Conservation (phyloP, 1,284 basidiomycete species). For the Microbotryomycetes sp. region DNA sequence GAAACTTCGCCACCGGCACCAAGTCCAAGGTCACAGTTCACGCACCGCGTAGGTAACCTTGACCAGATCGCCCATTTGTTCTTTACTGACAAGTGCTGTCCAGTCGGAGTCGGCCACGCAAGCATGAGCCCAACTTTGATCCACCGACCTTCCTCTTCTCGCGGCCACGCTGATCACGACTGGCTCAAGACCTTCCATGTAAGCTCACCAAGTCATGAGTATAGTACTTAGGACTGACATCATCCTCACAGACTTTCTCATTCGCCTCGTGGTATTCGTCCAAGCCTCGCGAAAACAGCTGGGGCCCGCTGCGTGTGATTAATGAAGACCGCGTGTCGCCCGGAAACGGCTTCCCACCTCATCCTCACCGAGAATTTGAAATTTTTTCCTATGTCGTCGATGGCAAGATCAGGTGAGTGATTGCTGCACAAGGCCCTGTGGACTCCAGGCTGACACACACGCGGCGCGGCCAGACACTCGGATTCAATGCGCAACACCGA, state of each 20-base stretch:
- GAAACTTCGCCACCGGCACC: no score
- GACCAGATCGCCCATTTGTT: no score
- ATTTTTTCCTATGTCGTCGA: no score
- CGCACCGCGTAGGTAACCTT: no score
- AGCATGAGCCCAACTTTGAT: not conserved
- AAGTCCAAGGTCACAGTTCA: no score
- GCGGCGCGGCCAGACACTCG: slow-evolving; percentile 43
- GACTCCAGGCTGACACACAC: not conserved
- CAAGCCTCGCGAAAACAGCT: slow-evolving; percentile 20
- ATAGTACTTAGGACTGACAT: no score
- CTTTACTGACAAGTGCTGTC: no score
- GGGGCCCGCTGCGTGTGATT: slow-evolving; percentile 49
- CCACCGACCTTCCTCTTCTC: slow-evolving; percentile 22
- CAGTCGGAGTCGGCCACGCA: no score
- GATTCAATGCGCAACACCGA: slow-evolving; percentile 86
- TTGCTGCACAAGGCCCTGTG: not conserved
- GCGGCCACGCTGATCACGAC: slow-evolving; percentile 74
- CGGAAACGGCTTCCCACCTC: slow-evolving; percentile 71
- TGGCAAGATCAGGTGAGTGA: slow-evolving; percentile 57
- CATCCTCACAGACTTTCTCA: not conserved
- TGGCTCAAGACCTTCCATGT: slow-evolving; percentile 59
- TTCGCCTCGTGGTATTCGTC: slow-evolving; percentile 53
- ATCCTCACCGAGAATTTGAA: slow-evolving; percentile 75
- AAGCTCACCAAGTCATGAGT: not conserved
- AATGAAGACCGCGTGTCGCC: slow-evolving; percentile 82